Evolutionary conservation across 2,329 filamentous ascomycete genomes (phyloP), one percentile per base, ranked within the genome.

Genomic region (Didymella exigua): DNA sequence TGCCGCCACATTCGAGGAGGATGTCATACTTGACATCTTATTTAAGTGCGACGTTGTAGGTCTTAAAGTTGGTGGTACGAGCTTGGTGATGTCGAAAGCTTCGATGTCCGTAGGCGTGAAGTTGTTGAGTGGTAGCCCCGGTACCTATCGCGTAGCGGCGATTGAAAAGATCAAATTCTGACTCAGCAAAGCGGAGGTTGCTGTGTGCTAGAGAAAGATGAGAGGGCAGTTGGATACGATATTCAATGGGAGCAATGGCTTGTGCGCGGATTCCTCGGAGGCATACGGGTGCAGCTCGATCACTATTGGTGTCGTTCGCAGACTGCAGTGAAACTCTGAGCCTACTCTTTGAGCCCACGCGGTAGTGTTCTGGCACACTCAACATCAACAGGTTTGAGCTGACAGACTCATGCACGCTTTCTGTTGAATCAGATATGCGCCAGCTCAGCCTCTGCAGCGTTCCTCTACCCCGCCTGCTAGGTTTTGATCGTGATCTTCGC

Each of bases 261-360:
- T 59, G 59, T 9, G 60, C 64, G 24, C 60, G 56, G 27, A 68
- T 62, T 27, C 64, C 58, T n/a, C 59, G 65, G 16, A 67, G 62
- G 31, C 46, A 53, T 14, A 67, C 44, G 5, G 60, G 51, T 13
- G 61, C 53, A 23, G 61, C 58, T 4, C 36, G 51, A 7, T 31
- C 26, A 2, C 48, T 24, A 10, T 43, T 47, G 1, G 56, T 45
- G 19, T 46, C 59, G 10, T 59, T 38, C 0, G 42, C 55, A 13
- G 56, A 55, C 24, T 61, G 58, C 0, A 65, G 37, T 6, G 56
- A 62, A 21, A 68, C 24, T n/a, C 54, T 60, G 2, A 51, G 14
- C 4, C 8, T 19, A 19, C 26, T 45, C 8, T 21, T 9, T 18
- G 33, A 27, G 26, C 31, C 40, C 19, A 31, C 41, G 5, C 48